Percentiles rank a stretch among this genome's conserved stretches.
Conservation (phyloP, 2,329 filamentous ascomycete species). For the Rutstroemia sp. region DNA sequence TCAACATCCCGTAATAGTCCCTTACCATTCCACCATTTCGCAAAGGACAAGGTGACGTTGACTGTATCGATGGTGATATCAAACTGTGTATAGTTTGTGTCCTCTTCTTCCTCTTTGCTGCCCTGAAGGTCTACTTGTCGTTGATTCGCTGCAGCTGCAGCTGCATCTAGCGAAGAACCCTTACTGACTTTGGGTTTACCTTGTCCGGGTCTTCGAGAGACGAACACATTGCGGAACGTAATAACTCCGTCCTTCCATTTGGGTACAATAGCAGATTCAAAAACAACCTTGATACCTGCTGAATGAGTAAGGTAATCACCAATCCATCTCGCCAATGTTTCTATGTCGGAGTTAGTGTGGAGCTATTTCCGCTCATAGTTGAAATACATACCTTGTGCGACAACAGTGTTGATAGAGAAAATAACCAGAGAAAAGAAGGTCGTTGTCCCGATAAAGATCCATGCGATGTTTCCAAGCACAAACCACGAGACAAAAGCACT, state of each 20-base stretch:
- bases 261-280: constrained; percentile 95
- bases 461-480: constrained; percentile 83
- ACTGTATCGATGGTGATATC: constrained; percentile 92
- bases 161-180: constrained; percentile 77
- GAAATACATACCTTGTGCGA: constrained; percentile 70
- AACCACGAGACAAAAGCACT: constrained; percentile 95
- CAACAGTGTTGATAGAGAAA: constrained; percentile 87
- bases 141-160: constrained; percentile 74
- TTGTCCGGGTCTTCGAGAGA: constrained; percentile 84
- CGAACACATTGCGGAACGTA: constrained; percentile 92
- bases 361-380: constrained; percentile 12
- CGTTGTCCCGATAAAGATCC: constrained; percentile 94
- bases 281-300: constrained; percentile 87
- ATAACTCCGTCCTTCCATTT: constrained; percentile 95
- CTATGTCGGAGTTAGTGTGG: constrained; percentile 34
- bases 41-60: constrained; percentile 91
- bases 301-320: constrained; percentile 94
- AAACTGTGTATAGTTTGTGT: constrained; percentile 96
- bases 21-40: constrained; percentile 99
- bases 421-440: constrained; percentile 94
- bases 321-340: constrained; percentile 87
- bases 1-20: constrained; percentile 87
- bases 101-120: constrained; percentile 53
- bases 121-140: constrained; percentile 44
- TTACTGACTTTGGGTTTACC: constrained; percentile 79